Conservation (phyloP, 768 basidiomycete genomes). For the Phanerochaete carnosa region DNA sequence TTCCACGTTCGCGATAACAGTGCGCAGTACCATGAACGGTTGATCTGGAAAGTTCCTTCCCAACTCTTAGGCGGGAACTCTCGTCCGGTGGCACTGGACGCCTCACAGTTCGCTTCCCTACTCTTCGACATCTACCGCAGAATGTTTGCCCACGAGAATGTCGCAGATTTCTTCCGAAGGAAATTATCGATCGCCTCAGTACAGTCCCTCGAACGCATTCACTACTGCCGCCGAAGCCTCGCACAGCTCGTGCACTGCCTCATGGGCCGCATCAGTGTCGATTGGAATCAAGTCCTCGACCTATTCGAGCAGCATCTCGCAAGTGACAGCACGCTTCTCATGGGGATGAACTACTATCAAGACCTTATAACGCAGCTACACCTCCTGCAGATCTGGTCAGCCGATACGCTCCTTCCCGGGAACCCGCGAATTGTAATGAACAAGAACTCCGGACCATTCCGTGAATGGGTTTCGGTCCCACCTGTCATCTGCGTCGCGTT, state of each 20-base stretch:
- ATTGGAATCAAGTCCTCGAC: slow-evolving; percentile 44
- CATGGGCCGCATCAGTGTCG: slow-evolving; percentile 31
- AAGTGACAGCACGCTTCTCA: slow-evolving; percentile 21
- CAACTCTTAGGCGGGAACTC: slow-evolving; percentile 4
- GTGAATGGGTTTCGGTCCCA: slow-evolving; percentile 28
- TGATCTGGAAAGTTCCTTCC: slow-evolving; percentile 36
- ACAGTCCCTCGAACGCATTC: slow-evolving; percentile 22
- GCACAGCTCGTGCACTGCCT: slow-evolving; percentile 37
- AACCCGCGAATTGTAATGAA: neutral
- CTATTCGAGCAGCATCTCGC: slow-evolving; percentile 27
- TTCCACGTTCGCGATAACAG: neutral
- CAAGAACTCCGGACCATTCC: slow-evolving; percentile 10
- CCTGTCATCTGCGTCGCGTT: slow-evolving; percentile 36
- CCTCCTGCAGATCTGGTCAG: slow-evolving; percentile 35
- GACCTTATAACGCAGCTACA: slow-evolving; percentile 46
- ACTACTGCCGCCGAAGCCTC: slow-evolving; percentile 49
- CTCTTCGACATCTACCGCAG: slow-evolving; percentile 41
- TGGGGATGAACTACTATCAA: slow-evolving; percentile 36
- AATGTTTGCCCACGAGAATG: slow-evolving; percentile 42
- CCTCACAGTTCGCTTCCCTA: slow-evolving; percentile 32
- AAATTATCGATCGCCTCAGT: neutral
- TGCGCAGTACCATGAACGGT: slow-evolving; percentile 33
- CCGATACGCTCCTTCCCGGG: slow-evolving; percentile 14
- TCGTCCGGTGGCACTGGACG: slow-evolving; percentile 22
- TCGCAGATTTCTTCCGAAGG: slow-evolving; percentile 6